Percentiles rank a stretch among this genome's conserved stretches.
Evolutionary conservation across 768 basidiomycete species (phyloP).

Genomic region (Suillus variegatus): DNA sequence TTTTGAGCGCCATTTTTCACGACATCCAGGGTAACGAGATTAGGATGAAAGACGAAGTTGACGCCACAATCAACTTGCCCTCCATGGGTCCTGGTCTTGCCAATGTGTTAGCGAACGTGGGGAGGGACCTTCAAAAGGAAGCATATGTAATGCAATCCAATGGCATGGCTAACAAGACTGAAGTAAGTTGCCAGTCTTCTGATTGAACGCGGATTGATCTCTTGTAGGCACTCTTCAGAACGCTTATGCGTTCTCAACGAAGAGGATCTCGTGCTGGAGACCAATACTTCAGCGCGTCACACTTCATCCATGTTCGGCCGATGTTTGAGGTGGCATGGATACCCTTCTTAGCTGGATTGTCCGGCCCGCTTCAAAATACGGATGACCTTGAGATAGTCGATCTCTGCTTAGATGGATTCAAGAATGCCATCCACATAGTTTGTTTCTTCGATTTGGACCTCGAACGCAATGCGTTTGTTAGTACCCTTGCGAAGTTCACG

Average conservation of each 20-base stretch:
- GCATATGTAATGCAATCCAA: constrained; percentile 94
- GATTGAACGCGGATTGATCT: constrained; percentile 15
- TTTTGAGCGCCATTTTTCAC: constrained; percentile 78
- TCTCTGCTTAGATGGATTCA: constrained; percentile 93
- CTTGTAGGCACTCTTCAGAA: constrained; percentile 81
- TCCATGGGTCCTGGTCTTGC: constrained; percentile 71
- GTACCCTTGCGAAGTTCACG: constrained; percentile 94
- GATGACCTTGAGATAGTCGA: constrained; percentile 93
- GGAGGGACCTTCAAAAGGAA: constrained; percentile 93
- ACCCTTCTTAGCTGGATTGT: constrained; percentile 93
- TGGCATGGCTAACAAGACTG: constrained; percentile 96
- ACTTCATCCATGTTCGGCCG: constrained; percentile 93
- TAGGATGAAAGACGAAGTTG: constrained; percentile 97
- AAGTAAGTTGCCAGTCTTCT: constrained; percentile 51
- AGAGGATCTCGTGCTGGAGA: constrained; percentile 76
- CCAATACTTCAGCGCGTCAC: constrained; percentile 95
- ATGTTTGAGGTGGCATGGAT: constrained; percentile 99
- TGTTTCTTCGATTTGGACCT: constrained; percentile 97
- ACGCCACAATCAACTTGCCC: constrained; percentile 46
- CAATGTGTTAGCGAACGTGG: constrained; percentile 83
- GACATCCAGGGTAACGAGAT: constrained; percentile 94
- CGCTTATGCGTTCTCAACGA: constrained; percentile 90
- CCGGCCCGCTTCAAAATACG: constrained; percentile 91
- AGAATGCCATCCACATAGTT: constrained; percentile 93
- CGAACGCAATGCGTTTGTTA: constrained; percentile 98